phyloP scores from a whole-genome alignment of 2,329 filamentous ascomycete species.

The Colletotrichum endophyticum region DNA sequence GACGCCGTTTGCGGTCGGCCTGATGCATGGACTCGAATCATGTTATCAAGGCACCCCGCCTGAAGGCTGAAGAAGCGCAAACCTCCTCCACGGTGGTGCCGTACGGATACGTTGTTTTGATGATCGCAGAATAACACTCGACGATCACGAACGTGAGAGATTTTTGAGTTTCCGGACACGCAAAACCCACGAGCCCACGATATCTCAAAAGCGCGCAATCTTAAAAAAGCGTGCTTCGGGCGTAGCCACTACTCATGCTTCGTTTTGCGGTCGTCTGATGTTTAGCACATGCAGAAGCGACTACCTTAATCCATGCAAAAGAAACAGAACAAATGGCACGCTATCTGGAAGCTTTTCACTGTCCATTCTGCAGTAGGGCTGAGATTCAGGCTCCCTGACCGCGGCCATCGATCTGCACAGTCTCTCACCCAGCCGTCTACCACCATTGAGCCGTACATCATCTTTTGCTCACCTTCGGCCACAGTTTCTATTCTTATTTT shows the following conservation, averaged over 20 bases:
- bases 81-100: neutral
- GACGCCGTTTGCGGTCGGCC: neutral
- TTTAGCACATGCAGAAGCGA: neutral
- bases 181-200: neutral
- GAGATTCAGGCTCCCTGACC: neutral
- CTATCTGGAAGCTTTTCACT: neutral
- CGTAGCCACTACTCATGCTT: neutral
- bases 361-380: neutral
- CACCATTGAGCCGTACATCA: neutral
- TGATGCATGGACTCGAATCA: neutral
- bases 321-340: neutral
- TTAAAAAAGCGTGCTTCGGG: neutral
- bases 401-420: neutral
- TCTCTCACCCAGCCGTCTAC: neutral
- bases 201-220: neutral
- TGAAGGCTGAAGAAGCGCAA: neutral
- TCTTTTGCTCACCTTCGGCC: neutral
- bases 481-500: constrained; percentile 9
- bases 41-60: neutral
- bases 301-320: neutral
- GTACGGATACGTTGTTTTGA: neutral
- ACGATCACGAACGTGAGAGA: neutral
- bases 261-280: neutral
- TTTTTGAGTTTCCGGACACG: neutral
- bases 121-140: neutral